Conservation (phyloP, 83 land plant genomes). For the Thuja plicata region DNA sequence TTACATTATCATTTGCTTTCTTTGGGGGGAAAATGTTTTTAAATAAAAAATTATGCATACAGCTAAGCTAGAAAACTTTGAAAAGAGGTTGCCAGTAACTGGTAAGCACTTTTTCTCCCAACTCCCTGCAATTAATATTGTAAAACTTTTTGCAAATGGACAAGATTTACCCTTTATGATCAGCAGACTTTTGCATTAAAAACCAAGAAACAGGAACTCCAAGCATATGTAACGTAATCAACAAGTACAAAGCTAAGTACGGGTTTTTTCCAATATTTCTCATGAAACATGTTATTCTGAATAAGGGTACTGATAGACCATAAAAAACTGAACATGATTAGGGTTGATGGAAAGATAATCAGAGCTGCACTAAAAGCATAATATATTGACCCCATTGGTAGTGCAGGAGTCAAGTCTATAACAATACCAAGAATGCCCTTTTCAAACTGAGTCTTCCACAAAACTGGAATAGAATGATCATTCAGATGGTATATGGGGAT, state of each 20-base stretch:
- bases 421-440: not conserved
- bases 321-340: not conserved
- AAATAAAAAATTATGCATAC: no score
- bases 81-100: no score
- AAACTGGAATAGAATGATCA: not conserved
- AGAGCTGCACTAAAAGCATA: not conserved
- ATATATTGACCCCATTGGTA: not conserved
- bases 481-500: not conserved
- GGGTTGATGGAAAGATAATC: not conserved
- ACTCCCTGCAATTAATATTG: not conserved
- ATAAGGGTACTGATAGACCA: not conserved
- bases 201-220: not conserved
- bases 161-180: not conserved
- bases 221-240: not conserved
- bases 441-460: not conserved
- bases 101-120: no score
- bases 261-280: not conserved
- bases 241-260: not conserved
- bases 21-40: no score
- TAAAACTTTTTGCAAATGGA: not conserved
- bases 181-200: not conserved
- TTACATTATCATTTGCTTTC: no score
- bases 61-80: not conserved
- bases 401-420: not conserved
- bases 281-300: not conserved